Evolutionary conservation across 441 rosid species (phyloP).

Genomic region (Pelargonium australe): DNA sequence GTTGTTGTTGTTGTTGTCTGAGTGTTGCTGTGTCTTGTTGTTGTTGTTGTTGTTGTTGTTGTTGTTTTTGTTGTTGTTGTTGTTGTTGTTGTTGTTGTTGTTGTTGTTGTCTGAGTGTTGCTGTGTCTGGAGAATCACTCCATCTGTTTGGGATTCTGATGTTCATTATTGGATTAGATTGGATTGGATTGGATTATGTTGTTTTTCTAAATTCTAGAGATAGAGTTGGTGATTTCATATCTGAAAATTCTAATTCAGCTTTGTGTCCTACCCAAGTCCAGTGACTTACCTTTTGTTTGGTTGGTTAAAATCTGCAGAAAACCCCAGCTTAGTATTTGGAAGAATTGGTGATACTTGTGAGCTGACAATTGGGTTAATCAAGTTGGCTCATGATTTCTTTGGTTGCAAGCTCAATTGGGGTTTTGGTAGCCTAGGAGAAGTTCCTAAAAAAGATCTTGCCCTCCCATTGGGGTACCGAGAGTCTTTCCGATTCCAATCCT

Average conservation of each 20-base stretch:
- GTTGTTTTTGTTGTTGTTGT: conserved; percentile 2
- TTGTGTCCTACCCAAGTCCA: conserved; percentile 1
- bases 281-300: conserved; percentile 5
- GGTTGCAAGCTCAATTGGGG: conserved; percentile 19
- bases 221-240: conserved; percentile 5
- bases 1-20: conserved; percentile 12
- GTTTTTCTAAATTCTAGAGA: neutral
- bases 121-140: neutral
- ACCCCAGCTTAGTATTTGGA: conserved; percentile 16
- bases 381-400: conserved; percentile 21
- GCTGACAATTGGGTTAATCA: conserved; percentile 13
- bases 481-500: conserved; percentile 12
- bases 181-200: conserved; percentile 14
- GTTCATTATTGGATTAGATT: conserved; percentile 9
- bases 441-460: conserved; percentile 25
- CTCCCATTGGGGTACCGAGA: conserved; percentile 17
- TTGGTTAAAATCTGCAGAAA: conserved; percentile 26
- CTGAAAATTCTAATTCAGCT: conserved; percentile 6
- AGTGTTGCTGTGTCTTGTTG: neutral
- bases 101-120: conserved; percentile 6
- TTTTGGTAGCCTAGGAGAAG: conserved; percentile 19
- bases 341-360: conserved; percentile 18
- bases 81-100: neutral
- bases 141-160: neutral
- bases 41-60: conserved; percentile 10